Base-by-base conservation (phyloP, 208 protist species). In the Acanthamoeba healyi region DNA sequence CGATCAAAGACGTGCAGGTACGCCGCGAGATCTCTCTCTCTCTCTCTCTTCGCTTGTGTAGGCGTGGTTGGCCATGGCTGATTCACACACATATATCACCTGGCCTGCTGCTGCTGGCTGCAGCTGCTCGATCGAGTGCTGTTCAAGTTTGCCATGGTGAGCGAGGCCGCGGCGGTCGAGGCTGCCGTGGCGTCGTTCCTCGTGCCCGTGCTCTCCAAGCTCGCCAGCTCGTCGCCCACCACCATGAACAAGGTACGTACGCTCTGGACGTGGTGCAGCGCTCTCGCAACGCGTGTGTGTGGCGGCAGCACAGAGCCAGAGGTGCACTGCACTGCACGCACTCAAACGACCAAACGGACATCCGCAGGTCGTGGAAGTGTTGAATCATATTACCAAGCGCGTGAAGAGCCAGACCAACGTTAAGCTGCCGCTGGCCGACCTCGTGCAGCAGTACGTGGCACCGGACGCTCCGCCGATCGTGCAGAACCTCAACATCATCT, bases 401-500 rank as follows among this genome's bases (percentile, higher is more conserved):
- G 46, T 94, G 4, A 70, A 92, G 82, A 79, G 84, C 29, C 72
- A 94, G 14, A 24, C 19, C 12, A 82, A 94, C 65, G 54, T 96
- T n/a, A 40, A 81, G 54, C 94, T 95, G 24, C 95, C 95, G 4
- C 56, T 96, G 5, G 17, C 34, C 3, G 92, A 91, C 19, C 58
- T 96, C 24, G 51, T 95, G 22, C 54, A 58, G 12, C 86, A 96
- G 12, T 96, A 96, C 40, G 6, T 88, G 22, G 14, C 54, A 34
- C 17, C n/a, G 1, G 15, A 54, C 32, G 54, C 79, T 7, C 58
- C 81, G 9, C 17, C 65, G 15, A 54, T 94, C 29, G 61, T 94
- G 24, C 94, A 94, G 26, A 96, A 95, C 44, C 95, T 96, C 81
- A 67, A 81, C 15, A 96, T 96, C 92, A 92, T 96, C 32, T 96